These are phyloP conservation scores for Neurospora sp. DNA, from an alignment of 495 filamentous ascomycete species.

Conservation along the genomic window DNA sequence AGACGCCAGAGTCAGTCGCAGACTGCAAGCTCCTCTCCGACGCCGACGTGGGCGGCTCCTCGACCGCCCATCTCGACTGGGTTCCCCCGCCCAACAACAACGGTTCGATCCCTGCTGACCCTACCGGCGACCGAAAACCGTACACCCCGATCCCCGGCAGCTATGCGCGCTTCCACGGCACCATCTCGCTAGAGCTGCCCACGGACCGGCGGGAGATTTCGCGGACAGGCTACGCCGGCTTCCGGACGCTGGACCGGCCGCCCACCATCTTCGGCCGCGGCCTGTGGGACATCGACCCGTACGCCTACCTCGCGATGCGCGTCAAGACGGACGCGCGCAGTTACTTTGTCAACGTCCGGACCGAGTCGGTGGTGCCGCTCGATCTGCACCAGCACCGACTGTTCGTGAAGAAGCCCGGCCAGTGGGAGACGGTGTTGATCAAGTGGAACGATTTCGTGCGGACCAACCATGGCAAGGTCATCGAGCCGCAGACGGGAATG, in stretches of 20 bases:
- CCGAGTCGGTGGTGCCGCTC: conserved; percentile 80
- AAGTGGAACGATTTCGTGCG: conserved; percentile 88
- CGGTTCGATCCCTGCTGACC: too few relatives aligned
- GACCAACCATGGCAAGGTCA: conserved; percentile 80
- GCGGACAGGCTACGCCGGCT: conserved; percentile 78
- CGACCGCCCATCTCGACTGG: conserved; percentile 60
- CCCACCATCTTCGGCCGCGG: conserved; percentile 68
- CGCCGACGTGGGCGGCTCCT: conserved; percentile 75
- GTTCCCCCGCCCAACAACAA: conserved; percentile 39
- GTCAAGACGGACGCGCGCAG: conserved; percentile 83
- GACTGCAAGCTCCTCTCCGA: conserved; percentile 81
- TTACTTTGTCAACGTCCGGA: conserved; percentile 94
- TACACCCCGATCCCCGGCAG: conserved; percentile 25
- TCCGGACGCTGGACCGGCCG: conserved; percentile 55
- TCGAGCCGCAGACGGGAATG: conserved; percentile 85
- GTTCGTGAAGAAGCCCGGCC: conserved; percentile 66
- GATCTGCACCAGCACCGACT: conserved; percentile 94
- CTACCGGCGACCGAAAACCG: conserved; percentile 11
- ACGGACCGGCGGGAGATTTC: conserved; percentile 57
- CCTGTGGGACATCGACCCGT: conserved; percentile 82
- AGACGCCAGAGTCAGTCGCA: conserved; percentile 47
- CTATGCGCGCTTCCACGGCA: conserved; percentile 72
- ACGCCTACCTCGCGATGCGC: conserved; percentile 78
- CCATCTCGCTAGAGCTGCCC: conserved; percentile 77
- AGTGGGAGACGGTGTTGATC: conserved; percentile 90